These are phyloP conservation scores for Lanmaoa rubissima DNA, from an alignment of 768 basidiomycete genomes.

Conservation along the genomic window DNA sequence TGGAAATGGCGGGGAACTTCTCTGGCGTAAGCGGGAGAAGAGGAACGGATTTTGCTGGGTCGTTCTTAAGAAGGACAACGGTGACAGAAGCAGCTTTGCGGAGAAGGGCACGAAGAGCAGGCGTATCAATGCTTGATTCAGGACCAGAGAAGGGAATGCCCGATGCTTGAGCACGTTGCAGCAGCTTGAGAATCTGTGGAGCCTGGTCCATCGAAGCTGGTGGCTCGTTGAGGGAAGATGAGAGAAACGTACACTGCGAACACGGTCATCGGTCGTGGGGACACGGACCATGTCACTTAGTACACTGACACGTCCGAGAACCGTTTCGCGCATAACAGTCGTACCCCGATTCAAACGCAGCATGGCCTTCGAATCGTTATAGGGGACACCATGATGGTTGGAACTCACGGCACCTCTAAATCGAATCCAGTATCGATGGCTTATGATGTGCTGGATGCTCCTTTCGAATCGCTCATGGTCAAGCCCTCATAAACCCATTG, in stretches of 20 bases:
- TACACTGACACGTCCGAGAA: neutral
- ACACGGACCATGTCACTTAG: neutral
- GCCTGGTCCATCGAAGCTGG: no score
- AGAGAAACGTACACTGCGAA: no score
- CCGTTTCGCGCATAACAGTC: neutral
- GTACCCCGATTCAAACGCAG: neutral
- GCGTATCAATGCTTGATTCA: neutral
- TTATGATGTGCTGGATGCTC: neutral
- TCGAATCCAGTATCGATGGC: neutral
- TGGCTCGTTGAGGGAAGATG: no score
- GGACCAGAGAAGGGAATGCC: neutral
- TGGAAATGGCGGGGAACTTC: no score
- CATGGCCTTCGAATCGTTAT: neutral
- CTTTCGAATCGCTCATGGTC: neutral
- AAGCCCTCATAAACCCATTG: neutral
- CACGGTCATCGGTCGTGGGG: neutral
- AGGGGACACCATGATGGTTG: no score
- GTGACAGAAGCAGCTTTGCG: no score
- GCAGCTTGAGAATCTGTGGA: neutral
- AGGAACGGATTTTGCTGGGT: no score
- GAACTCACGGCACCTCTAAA: neutral
- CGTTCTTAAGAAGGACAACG: no score
- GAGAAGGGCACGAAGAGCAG: no score
- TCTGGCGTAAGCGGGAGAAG: neutral
- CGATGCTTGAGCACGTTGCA: neutral